Base-by-base conservation (phyloP, 345 rosid genomes). In the Eucalyptus viminalis region DNA sequence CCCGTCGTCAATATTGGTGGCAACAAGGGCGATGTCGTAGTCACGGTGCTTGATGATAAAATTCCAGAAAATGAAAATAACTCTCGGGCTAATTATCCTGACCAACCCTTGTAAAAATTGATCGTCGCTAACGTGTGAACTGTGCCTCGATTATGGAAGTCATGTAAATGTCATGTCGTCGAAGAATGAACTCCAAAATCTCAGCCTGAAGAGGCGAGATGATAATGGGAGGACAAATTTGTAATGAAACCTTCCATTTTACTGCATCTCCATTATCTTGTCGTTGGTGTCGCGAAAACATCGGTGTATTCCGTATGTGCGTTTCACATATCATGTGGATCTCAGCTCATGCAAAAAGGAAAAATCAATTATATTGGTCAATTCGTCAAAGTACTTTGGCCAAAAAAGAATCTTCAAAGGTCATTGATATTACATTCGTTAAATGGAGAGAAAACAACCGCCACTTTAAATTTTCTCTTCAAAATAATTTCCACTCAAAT, bases 1-100 rank as follows among this genome's bases (percentile, higher is more conserved):
- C 97, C 98, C 34, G 93, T 92, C 88, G 19, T 90, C 34, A 93
- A 93, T n/a, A 91, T 89, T 29, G 92, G 89, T 12, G 67, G 86
- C 22, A 65, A 49, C 12, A 60, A 54, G 15, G 89, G 89, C 69
- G 89, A 93, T 65, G 94, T 95, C 89, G 90, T 93, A 50, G 92
- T 95, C 54, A 89, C 49, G 29, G 91, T 94, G 90, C 87, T 90
- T 43, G 94, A 91, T 76, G 83, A 76, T 37, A 76, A 76, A 40
- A 37, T 40, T 40, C 83, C 83, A 37, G 83, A 76, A 11, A 10
- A 76, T 21, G 83, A 76, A 22, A 76, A 21, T 76, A 65, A 62
- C 9, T 21, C 58, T 49, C 60, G 45, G 85, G 89, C 85, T 67
- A 56, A 25, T 34, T 49, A 44, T 4, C 31, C 86, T 25, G 58